Base-by-base conservation (phyloP, 2,329 filamentous ascomycete genomes). In the Fusarium sp. region DNA sequence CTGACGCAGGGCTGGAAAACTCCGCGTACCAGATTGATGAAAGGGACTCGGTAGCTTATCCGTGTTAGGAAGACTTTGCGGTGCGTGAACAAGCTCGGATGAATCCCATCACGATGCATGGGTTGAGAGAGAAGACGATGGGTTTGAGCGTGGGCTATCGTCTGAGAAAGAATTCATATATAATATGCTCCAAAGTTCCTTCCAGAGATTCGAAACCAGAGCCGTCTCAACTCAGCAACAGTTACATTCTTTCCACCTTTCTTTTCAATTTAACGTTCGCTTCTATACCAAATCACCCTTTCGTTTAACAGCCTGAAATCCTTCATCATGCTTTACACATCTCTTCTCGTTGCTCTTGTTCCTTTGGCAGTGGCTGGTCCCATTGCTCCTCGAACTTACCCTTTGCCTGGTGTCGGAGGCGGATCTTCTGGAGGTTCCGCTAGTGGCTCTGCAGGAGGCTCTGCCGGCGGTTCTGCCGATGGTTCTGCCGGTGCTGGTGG, bases 361-460 rank as follows among this genome's bases (percentile, higher is more conserved):
- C 67, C 72, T 28, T 57, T 74, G 28, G 72, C 60, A 38, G 52
- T 69, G 57, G 72, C 72, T 38, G 62, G 69, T 40, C 72, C 72
- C 60, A 58, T 74, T 40, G 60, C 57, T 28, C 47, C 23, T 37
- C 62, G 69, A 40, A 15, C 34, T 20, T 10, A 20, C 31, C 20
- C 33, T 11, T 15, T 49, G 11, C 46, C 46, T 34, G 44, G 42
- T 6, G n/a, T 45, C 8, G 56, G 57, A 34, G 55, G 54, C 15
- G 55, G 37, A 6, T 60, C 53, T 12, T 23, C 23, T 23, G 23
- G 23, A 23, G 23, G 23, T 23, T 23, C 23, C 5, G 23, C 23
- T 23, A 23, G 23, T 23, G 23, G 23, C 23, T 23, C 23, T 23
- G 23, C 23, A 23, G 23, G 23, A 23, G 23, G 23, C 5, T 23